phyloP scores from a whole-genome alignment of 1,284 basidiomycete species.

The Puccinia coronata region DNA sequence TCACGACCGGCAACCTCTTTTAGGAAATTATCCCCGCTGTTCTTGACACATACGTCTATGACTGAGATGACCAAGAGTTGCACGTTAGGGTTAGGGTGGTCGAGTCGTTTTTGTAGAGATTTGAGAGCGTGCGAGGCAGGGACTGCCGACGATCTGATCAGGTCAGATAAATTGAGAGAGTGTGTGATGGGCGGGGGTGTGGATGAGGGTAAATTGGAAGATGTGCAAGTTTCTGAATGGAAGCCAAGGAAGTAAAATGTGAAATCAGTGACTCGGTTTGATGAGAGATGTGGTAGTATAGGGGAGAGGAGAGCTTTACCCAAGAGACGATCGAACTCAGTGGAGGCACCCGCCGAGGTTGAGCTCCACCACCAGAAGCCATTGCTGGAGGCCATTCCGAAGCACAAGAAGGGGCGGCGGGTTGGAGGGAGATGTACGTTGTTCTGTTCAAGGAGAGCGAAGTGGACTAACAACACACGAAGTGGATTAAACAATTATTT shows the following conservation, averaged over 20 bases:
- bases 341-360: constrained; percentile 3
- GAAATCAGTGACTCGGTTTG: neutral
- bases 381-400: constrained; percentile 25
- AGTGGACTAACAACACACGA: no score
- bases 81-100: constrained; percentile 95
- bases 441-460: neutral
- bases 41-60: constrained; percentile 93
- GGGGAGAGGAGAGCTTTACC: neutral
- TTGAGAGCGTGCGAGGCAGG: constrained; percentile 84
- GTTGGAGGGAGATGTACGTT: neutral
- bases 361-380: constrained; percentile 45
- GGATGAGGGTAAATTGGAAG: constrained; percentile 44
- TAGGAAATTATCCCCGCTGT: constrained; percentile 91
- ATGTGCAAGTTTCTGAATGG: constrained; percentile 39
- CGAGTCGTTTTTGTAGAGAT: constrained; percentile 79
- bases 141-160: constrained; percentile 85
- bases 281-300: neutral
- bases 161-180: constrained; percentile 40
- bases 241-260: neutral
- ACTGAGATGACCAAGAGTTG: constrained; percentile 83
- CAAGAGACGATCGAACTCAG: constrained; percentile 47
- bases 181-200: constrained; percentile 45
- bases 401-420: neutral
- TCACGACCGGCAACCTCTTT: constrained; percentile 79
- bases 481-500: no score